These are phyloP conservation scores for Plectosphaerella cucumerina DNA, from an alignment of 2,329 filamentous ascomycete genomes.

Conservation along the genomic window DNA sequence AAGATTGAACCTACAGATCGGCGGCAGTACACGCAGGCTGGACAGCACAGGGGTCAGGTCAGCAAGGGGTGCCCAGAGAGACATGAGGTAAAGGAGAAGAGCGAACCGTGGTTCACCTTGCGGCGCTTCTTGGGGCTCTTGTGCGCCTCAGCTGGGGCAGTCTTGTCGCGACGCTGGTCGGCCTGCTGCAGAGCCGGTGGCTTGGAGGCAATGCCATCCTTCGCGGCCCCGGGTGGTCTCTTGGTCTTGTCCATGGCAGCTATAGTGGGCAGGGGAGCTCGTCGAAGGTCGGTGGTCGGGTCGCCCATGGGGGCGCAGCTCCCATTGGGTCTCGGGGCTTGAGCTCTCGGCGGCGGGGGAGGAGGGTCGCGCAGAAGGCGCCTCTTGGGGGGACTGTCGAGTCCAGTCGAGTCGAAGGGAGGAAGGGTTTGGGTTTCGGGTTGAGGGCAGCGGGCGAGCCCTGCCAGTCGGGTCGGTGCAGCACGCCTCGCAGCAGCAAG, in stretches of 20 bases:
- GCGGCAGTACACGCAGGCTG: slow-evolving; percentile 85
- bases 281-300: slow-evolving; percentile 19
- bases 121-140: slow-evolving; percentile 77
- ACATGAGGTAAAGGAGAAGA: neutral
- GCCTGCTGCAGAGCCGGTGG: slow-evolving; percentile 31
- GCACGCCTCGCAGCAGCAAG: no score
- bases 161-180: slow-evolving; percentile 16
- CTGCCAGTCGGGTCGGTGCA: no score
- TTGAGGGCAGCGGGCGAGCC: no score
- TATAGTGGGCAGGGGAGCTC: no score
- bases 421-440: no score
- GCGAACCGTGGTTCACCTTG: slow-evolving; percentile 85
- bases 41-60: slow-evolving; percentile 25
- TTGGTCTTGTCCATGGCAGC: slow-evolving; percentile 26
- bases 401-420: no score
- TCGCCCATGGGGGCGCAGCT: slow-evolving; percentile 29
- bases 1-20: slow-evolving; percentile 70
- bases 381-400: no score
- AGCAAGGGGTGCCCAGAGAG: neutral
- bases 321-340: slow-evolving; percentile 37
- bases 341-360: neutral
- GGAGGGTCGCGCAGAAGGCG: no score
- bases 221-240: slow-evolving; percentile 16
- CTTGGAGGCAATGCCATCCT: slow-evolving; percentile 24
- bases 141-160: slow-evolving; percentile 25